Conservation (phyloP, 305 asterid genomes). For the Stenogyne calaminthoides region DNA sequence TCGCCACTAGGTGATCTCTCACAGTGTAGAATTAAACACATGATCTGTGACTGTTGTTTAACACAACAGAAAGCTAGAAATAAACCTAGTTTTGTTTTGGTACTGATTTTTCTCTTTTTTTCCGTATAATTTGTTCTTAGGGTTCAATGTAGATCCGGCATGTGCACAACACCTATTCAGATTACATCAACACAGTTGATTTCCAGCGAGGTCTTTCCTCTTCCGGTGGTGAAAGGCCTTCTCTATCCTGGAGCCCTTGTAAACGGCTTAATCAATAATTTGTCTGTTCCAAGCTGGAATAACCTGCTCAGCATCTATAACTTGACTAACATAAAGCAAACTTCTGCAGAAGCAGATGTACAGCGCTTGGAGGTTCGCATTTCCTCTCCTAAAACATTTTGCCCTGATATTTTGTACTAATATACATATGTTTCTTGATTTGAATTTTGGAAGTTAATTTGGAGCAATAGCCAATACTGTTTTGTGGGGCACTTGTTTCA, state of each 20-base stretch:
- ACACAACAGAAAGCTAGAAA: neutral
- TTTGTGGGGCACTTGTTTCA: too few relatives aligned
- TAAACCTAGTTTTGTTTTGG: neutral
- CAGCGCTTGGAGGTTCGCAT: slow-evolving; percentile 85
- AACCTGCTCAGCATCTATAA: slow-evolving; percentile 67
- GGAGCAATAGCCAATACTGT: neutral
- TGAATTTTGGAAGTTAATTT: slow-evolving; percentile 6
- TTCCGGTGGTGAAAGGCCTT: slow-evolving; percentile 79
- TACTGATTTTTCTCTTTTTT: neutral
- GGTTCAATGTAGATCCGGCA: slow-evolving; percentile 93
- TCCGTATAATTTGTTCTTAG: slow-evolving; percentile 35
- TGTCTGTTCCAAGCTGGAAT: slow-evolving; percentile 75
- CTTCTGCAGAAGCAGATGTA: slow-evolving; percentile 75
- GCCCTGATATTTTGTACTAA: neutral
- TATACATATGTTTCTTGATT: neutral
- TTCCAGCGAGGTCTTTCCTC: slow-evolving; percentile 80
- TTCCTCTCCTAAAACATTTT: neutral
- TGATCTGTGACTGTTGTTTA: neutral
- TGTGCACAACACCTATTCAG: slow-evolving; percentile 83
- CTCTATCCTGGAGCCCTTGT: slow-evolving; percentile 91
- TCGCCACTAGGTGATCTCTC: neutral
- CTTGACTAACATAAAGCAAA: slow-evolving; percentile 72
- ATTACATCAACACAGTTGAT: slow-evolving; percentile 91
- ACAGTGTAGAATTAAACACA: neutral
- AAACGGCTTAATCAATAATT: slow-evolving; percentile 51